phyloP scores from a whole-genome alignment of 2,329 filamentous ascomycete genomes.

The Grosmannia clavigera region DNA sequence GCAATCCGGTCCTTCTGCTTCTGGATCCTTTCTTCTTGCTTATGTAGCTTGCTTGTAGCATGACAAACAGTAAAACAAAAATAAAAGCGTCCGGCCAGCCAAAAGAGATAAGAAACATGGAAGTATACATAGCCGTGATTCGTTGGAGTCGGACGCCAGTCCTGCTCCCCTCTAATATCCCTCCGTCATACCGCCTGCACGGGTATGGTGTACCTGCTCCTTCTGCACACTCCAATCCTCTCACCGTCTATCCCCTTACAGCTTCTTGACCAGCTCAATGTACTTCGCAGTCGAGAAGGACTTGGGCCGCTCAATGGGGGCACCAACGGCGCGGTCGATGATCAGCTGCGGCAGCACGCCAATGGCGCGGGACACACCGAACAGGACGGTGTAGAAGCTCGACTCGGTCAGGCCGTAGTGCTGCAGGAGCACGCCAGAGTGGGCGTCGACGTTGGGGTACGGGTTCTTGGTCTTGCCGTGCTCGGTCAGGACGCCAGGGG shows the following conservation, averaged over 20 bases:
- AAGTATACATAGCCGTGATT: constrained; percentile 2
- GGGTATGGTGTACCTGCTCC: background rate
- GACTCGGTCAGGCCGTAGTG: constrained; percentile 98
- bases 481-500: constrained; percentile 92
- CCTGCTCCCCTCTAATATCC: background rate
- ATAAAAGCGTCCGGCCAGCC: background rate
- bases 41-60: background rate
- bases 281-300: constrained; percentile 96
- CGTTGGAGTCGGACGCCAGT: background rate
- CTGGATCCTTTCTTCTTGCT: background rate
- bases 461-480: constrained; percentile 99
- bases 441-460: constrained; percentile 95
- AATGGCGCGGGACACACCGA: constrained; percentile 94
- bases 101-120: constrained; percentile 2
- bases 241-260: constrained; percentile 42
- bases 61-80: background rate
- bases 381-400: constrained; percentile 99
- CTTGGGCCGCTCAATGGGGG: constrained; percentile 97
- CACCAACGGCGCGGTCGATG: constrained; percentile 94
- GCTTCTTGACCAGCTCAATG: constrained; percentile 83
- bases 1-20: background rate
- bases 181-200: background rate
- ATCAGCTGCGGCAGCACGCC: constrained; percentile 99
- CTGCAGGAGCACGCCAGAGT: constrained; percentile 98
- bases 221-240: background rate